Conservation (phyloP, 768 basidiomycete genomes). For the Cystofilobasidium ferigula region DNA sequence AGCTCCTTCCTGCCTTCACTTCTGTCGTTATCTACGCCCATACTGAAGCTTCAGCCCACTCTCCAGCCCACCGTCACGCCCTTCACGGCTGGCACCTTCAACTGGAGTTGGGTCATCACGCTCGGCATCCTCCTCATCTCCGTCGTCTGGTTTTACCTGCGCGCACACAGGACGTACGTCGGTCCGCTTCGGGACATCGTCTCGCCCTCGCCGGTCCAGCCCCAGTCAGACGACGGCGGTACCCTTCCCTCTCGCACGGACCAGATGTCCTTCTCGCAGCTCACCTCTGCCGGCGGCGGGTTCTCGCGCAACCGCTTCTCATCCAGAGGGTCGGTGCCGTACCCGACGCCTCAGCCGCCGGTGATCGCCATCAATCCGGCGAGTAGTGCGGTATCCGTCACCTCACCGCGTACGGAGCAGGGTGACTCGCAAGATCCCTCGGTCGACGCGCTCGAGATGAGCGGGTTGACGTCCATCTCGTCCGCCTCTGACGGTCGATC, state of each 20-base stretch:
- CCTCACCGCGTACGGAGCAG: no score
- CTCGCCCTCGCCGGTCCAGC: background rate
- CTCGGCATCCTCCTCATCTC: background rate
- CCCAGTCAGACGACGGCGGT: background rate
- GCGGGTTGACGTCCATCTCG: no score
- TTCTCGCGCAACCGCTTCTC: background rate
- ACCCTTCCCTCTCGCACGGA: background rate
- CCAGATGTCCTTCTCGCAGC: background rate
- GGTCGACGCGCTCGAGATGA: no score
- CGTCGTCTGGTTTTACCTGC: background rate
- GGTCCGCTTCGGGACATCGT: background rate
- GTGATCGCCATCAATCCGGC: background rate
- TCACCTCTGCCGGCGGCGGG: no score
- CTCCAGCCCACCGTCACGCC: background rate
- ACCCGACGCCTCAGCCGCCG: background rate
- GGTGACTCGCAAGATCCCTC: no score
- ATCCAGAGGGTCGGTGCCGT: background rate
- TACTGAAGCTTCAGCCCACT: no score
- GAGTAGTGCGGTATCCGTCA: background rate
- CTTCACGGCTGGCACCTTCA: background rate
- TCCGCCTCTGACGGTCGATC: no score
- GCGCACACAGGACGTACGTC: background rate
- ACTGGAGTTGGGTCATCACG: background rate
- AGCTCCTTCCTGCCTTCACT: background rate
- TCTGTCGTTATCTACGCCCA: background rate